phyloP scores from a whole-genome alignment of 129 eudicot species.

The Smallanthus sonchifolius region DNA sequence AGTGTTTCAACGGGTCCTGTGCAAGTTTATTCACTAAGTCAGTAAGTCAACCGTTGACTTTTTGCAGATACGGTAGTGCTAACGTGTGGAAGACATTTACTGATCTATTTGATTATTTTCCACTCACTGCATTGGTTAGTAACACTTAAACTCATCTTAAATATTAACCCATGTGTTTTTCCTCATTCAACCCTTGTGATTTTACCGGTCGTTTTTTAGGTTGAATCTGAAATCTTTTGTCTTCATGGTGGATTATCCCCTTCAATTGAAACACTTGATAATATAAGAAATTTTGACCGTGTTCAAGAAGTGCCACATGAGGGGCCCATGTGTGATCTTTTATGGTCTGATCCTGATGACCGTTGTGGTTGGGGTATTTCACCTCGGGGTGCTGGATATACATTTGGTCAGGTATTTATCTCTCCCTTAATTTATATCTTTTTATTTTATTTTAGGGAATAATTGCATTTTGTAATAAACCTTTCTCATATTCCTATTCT shows the following conservation, averaged over 20 bases:
- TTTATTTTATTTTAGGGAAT: not conserved
- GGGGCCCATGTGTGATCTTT: constrained; percentile 94
- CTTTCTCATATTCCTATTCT: not conserved
- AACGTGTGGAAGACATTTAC: constrained; percentile 96
- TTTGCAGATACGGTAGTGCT: constrained; percentile 87
- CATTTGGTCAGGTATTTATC: constrained; percentile 80
- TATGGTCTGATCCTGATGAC: constrained; percentile 96
- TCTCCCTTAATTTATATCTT: not conserved
- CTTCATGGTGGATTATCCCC: constrained; percentile 95
- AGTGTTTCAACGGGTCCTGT: not conserved
- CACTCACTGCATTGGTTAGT: constrained; percentile 75
- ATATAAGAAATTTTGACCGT: constrained; percentile 76
- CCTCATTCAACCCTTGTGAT: not conserved
- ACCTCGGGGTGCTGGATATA: constrained; percentile 91
- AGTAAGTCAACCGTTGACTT: not conserved
- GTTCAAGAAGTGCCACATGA: constrained; percentile 98
- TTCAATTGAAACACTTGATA: constrained; percentile 83
- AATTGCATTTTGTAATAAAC: too few relatives aligned
- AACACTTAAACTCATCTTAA: not conserved
- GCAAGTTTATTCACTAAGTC: not conserved
- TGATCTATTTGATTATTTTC: constrained; percentile 88
- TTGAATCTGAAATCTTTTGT: constrained; percentile 88
- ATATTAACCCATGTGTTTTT: not conserved
- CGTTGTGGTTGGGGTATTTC: constrained; percentile 98
- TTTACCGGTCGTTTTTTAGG: constrained; percentile 30